These are phyloP conservation scores for Acanthamoeba triangularis DNA, from an alignment of 208 protist genomes.

Conservation along the genomic window DNA sequence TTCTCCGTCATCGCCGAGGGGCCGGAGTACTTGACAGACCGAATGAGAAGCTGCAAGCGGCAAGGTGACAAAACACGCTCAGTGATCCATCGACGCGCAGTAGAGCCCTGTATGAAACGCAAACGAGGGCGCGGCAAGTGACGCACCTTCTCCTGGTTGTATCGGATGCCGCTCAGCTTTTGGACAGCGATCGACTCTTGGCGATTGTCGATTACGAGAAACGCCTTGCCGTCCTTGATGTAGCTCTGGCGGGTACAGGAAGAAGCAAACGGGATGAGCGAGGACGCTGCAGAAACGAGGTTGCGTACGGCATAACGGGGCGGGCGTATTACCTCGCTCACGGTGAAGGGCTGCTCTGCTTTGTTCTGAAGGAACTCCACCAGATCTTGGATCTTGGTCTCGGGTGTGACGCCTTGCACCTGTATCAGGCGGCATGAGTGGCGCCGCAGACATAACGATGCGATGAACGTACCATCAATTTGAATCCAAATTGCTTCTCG, in stretches of 20 bases:
- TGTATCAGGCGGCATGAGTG: not conserved
- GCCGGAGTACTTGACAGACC: constrained; percentile 58
- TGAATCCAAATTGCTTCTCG: constrained; percentile 67
- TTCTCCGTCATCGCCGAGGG: constrained; percentile 28
- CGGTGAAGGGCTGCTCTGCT: constrained; percentile 36
- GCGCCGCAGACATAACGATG: not conserved
- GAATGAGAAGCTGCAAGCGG: constrained; percentile 43
- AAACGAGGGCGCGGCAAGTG: not conserved
- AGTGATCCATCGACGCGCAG: not conserved
- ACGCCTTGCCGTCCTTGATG: constrained; percentile 62
- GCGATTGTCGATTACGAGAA: constrained; percentile 70
- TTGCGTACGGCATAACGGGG: not conserved
- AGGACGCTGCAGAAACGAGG: not conserved
- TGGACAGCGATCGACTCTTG: constrained; percentile 45
- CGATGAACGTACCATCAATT: constrained; percentile 57
- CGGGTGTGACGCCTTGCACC: constrained; percentile 10
- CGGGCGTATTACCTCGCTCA: constrained; percentile 31
- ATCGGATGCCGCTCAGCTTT: constrained; percentile 78
- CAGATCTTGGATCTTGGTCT: constrained; percentile 58
- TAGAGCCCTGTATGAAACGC: not conserved
- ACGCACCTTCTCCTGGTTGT: not conserved
- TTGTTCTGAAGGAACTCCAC: constrained; percentile 70
- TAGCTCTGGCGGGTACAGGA: not conserved
- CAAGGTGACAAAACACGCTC: not conserved
- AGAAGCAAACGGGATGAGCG: not conserved